phyloP scores from a whole-genome alignment of 2,329 filamentous ascomycete species.

The Orbilia blumenaviensis region DNA sequence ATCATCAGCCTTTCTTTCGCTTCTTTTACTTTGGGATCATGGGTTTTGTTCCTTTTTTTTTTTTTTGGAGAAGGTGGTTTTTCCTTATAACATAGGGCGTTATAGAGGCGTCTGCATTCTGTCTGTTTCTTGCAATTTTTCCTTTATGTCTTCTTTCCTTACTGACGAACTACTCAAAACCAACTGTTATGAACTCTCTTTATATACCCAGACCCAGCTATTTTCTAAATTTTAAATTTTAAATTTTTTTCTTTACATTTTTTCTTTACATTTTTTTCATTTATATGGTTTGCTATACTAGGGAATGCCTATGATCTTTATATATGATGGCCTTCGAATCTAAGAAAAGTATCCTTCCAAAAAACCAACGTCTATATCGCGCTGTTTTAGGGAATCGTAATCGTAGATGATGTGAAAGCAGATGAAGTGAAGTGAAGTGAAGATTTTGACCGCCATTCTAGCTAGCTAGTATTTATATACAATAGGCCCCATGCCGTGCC shows the following conservation, averaged over 20 bases:
- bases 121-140: neutral
- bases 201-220: constrained; percentile 36
- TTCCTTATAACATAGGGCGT: constrained; percentile 23
- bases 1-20: no score
- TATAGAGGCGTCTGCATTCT: constrained; percentile 37
- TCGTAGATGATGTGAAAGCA: no score
- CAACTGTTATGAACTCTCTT: constrained; percentile 53
- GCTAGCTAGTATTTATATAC: constrained; percentile 14
- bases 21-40: neutral
- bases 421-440: constrained; percentile 16
- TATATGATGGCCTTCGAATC: neutral
- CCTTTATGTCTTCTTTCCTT: neutral
- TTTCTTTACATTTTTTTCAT: no score
- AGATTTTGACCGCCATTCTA: constrained; percentile 30
- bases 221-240: neutral
- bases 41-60: no score
- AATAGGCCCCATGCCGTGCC: neutral
- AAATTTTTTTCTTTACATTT: neutral
- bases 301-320: neutral
- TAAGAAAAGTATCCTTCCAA: constrained; percentile 22
- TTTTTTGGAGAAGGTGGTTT: neutral
- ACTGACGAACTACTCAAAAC: neutral
- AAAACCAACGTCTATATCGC: no score
- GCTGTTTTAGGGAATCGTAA: no score
- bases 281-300: neutral